These are phyloP conservation scores for Mycena leptocephala DNA, from an alignment of 768 basidiomycete species.

Conservation along the genomic window DNA sequence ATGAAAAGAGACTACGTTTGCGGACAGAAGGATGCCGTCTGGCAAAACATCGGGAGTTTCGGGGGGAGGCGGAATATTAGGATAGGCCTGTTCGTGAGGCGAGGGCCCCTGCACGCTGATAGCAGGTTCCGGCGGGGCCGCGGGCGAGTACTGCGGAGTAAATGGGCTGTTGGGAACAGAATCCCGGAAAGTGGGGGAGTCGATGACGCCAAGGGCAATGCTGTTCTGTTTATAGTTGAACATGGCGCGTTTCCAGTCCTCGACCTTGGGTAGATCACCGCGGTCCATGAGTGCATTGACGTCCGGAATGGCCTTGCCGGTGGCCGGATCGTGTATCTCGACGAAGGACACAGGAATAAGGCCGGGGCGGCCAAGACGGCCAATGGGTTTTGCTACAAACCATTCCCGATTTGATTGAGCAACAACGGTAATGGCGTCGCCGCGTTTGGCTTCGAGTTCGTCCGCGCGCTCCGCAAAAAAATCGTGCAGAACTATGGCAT, in stretches of 20 bases:
- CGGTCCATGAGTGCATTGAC: slow-evolving; percentile 86
- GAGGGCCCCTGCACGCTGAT: slow-evolving; percentile 47
- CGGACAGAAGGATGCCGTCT: slow-evolving; percentile 88
- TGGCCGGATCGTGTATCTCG: slow-evolving; percentile 93
- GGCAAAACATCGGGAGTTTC: slow-evolving; percentile 70
- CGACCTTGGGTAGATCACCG: slow-evolving; percentile 94
- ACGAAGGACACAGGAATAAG: slow-evolving; percentile 98
- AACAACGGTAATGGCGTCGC: slow-evolving; percentile 96
- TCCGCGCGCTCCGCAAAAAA: slow-evolving; percentile 96
- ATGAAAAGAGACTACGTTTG: slow-evolving; percentile 97
- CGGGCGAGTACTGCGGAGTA: slow-evolving; percentile 38
- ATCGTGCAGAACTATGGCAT: slow-evolving; percentile 96
- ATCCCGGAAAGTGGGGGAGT: slow-evolving; percentile 64
- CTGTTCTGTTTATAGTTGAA: slow-evolving; percentile 96
- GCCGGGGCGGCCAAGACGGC: slow-evolving; percentile 93
- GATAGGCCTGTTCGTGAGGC: slow-evolving; percentile 42
- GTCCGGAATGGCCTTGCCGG: slow-evolving; percentile 85
- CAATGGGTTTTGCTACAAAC: slow-evolving; percentile 99
- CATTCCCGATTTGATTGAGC: slow-evolving; percentile 99
- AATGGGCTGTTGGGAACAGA: slow-evolving; percentile 64
- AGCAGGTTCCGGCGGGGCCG: slow-evolving; percentile 40
- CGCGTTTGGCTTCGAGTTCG: slow-evolving; percentile 95
- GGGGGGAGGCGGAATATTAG: slow-evolving; percentile 51
- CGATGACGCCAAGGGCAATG: slow-evolving; percentile 95
- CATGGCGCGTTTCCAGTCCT: slow-evolving; percentile 98